Evolutionary conservation across 1,139 yeast species (phyloP), one percentile per base, ranked within the genome.

Genomic region (Dujonia santamariae): DNA sequence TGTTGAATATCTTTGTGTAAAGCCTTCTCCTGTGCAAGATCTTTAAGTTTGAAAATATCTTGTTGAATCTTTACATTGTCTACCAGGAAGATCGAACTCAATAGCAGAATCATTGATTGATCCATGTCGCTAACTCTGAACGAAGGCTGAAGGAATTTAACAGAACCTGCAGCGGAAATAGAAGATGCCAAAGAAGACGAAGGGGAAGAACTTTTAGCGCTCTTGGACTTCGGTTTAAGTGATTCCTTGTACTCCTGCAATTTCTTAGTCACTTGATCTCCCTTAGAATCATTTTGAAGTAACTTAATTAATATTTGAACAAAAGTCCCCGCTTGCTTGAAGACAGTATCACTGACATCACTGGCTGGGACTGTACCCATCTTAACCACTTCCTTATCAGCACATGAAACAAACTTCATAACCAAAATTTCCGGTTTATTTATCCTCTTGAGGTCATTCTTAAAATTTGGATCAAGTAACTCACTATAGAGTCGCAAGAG

Each of bases 401-500:
- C 79, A 39, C 76, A 69, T 17, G 80, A 70, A 15, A 82, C 75
- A 52, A 84, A 85, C 51, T 73, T 67, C 64, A 81, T 74, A 7
- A 85, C 72, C 34, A 85, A 59, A 38, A 78, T 83, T 44, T 82
- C 90, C 1, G 80, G 75, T 24, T 75, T 68, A 26, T 65, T 63
- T 37, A 70, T 64, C 16, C 68, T 53, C 28, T 59, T 42, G 27
- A 66, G 44, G 18, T 72, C 76, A 14, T 53, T 46, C 41, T 68
- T 62, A 33, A 64, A 63, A 2, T 44, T 37, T 0, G 85, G 80
- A 32, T 75, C 78, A 28, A 82, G 58, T 17, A 80, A 48, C 34
- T 79, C 81, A 37, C 81, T 78, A 50, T 82, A 82, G 41, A 82
- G 68, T 26, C 85, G 67, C 21, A 84, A 54, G 28, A 81, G 64